phyloP scores from a whole-genome alignment of 805 yeast species.

The Pichia scutulata region DNA sequence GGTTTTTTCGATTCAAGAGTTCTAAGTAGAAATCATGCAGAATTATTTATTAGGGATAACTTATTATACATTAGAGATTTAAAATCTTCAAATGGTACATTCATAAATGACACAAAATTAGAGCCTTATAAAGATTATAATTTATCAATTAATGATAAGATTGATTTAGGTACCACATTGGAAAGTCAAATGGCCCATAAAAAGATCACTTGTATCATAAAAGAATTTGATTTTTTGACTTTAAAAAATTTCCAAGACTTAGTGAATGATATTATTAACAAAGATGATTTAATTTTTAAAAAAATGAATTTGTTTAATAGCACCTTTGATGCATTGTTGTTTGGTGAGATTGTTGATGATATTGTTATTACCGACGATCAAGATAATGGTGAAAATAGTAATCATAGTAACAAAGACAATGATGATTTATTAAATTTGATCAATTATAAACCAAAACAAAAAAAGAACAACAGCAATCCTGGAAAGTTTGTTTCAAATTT shows the following conservation, averaged over 20 bases:
- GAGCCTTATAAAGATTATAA: constrained; percentile 55
- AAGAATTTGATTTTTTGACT: constrained; percentile 55
- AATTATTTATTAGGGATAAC: constrained; percentile 60
- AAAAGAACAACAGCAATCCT: neutral
- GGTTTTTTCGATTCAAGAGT: constrained; percentile 95
- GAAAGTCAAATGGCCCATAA: constrained; percentile 63
- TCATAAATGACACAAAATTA: constrained; percentile 69
- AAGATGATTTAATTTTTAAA: constrained; percentile 21
- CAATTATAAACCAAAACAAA: neutral
- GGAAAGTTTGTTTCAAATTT: constrained; percentile 31
- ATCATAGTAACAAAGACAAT: constrained; percentile 35
- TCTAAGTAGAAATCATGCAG: constrained; percentile 89
- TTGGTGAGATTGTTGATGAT: constrained; percentile 30
- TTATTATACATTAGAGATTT: constrained; percentile 71
- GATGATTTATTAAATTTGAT: constrained; percentile 14
- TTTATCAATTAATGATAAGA: constrained; percentile 69
- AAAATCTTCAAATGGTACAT: constrained; percentile 92
- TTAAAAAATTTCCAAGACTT: constrained; percentile 25
- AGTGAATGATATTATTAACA: constrained; percentile 20
- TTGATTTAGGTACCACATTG: constrained; percentile 92
- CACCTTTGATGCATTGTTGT: constrained; percentile 30
- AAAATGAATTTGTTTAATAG: constrained; percentile 28
- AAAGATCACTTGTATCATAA: constrained; percentile 79
- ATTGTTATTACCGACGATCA: constrained; percentile 11
- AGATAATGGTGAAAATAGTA: constrained; percentile 26